phyloP scores from a whole-genome alignment of 164 flowering plant genomes.

The Tinospora cordifolia region DNA sequence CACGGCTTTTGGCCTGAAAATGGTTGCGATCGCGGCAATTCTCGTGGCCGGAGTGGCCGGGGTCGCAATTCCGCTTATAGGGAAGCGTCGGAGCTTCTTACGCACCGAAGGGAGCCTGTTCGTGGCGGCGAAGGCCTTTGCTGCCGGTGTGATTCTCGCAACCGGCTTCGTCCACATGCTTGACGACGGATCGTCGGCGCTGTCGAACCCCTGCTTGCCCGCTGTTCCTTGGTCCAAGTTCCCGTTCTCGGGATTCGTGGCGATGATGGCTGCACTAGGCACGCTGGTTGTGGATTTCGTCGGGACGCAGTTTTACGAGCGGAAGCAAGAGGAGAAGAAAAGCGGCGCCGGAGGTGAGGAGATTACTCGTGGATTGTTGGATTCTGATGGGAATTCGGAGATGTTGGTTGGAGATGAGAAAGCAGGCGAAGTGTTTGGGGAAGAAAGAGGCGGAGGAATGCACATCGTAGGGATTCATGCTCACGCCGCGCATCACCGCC shows the following conservation, averaged over 20 bases:
- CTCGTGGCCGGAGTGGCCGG: conserved; percentile 5
- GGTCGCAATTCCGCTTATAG: conserved; percentile 1
- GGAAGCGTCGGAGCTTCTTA: conserved; percentile 1
- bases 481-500: conserved; percentile 11
- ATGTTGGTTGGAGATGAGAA: background rate
- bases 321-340: conserved; percentile 5
- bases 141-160: conserved; percentile 14
- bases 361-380: background rate
- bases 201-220: conserved; percentile 6
- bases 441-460: conserved; percentile 12
- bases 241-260: conserved; percentile 9
- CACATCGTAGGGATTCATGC: conserved; percentile 13
- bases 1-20: background rate
- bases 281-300: conserved; percentile 3
- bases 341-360: background rate
- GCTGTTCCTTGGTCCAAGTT: conserved; percentile 4
- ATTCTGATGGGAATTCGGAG: background rate
- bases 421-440: conserved; percentile 1
- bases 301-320: conserved; percentile 12
- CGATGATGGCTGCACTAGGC: conserved; percentile 5
- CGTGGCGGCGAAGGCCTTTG: conserved; percentile 10
- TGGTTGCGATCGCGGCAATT: conserved; percentile 7
- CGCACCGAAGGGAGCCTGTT: conserved; percentile 1
- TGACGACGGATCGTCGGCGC: conserved; percentile 1
- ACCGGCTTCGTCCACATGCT: conserved; percentile 14